Evolutionary conservation across 352 stramenopile species (phyloP).

Genomic region (Phytophthora multivora): DNA sequence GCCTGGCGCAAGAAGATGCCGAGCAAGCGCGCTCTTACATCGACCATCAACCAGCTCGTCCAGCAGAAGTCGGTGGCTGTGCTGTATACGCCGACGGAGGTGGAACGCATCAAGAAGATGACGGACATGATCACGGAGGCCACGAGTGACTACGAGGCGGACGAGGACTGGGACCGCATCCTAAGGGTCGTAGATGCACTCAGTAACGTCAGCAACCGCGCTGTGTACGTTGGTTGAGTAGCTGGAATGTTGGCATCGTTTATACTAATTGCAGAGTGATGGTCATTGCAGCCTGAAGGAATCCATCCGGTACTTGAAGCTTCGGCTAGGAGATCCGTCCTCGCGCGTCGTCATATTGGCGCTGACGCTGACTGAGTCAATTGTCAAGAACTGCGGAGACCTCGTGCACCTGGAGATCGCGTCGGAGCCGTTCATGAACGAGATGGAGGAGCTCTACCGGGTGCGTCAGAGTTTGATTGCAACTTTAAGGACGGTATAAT

Average conservation of each 20-base stretch:
- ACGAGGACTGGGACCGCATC: constrained; percentile 79
- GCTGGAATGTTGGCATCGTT: neutral
- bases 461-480: constrained; percentile 36
- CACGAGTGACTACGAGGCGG: constrained; percentile 74
- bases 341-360: constrained; percentile 65
- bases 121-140: constrained; percentile 69
- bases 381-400: constrained; percentile 81
- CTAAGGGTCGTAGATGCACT: constrained; percentile 79
- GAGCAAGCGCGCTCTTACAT: constrained; percentile 71
- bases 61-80: constrained; percentile 82
- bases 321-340: constrained; percentile 71
- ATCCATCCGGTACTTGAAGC: constrained; percentile 68
- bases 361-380: constrained; percentile 67
- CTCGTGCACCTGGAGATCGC: constrained; percentile 75
- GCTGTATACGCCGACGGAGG: constrained; percentile 73
- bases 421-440: constrained; percentile 69
- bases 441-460: constrained; percentile 77
- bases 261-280: neutral
- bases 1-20: constrained; percentile 72
- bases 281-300: constrained; percentile 58
- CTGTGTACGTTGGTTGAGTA: constrained; percentile 38
- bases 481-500: neutral
- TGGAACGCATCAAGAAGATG: constrained; percentile 77
- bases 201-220: constrained; percentile 62
- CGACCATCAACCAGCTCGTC: constrained; percentile 68